Percentiles rank a stretch among this genome's conserved stretches.
phyloP scores from a whole-genome alignment of 2,329 filamentous ascomycete genomes.

The Juglanconis sp. region DNA sequence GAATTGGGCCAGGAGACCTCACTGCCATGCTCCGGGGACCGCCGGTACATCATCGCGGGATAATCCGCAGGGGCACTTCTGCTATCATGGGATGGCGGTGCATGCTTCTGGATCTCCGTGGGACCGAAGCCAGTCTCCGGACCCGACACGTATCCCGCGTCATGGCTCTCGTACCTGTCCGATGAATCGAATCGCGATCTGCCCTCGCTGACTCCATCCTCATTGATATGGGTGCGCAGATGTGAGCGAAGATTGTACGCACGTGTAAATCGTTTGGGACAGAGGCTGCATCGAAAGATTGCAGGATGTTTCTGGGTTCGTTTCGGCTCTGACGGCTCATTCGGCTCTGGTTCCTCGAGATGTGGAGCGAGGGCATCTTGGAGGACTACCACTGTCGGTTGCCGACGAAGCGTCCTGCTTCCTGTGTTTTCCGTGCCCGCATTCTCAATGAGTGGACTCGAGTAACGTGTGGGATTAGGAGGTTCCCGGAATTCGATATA shows the following conservation, averaged over 20 bases:
- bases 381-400: too few relatives aligned
- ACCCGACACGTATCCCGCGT: background rate
- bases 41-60: background rate
- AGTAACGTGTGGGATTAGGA: too few relatives aligned
- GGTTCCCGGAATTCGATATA: too few relatives aligned
- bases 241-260: conserved; percentile 68
- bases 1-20: background rate
- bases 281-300: conserved; percentile 90
- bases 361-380: too few relatives aligned
- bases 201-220: conserved; percentile 35
- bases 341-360: conserved; percentile 68
- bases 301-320: conserved; percentile 96
- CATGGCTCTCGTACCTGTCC: background rate
- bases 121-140: background rate
- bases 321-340: conserved; percentile 63
- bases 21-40: background rate
- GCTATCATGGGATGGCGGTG: background rate
- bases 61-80: background rate
- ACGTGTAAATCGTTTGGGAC: conserved; percentile 94
- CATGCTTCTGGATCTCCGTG: background rate
- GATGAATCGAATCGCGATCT: background rate
- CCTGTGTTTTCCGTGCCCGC: too few relatives aligned
- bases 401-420: too few relatives aligned
- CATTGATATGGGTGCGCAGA: conserved; percentile 91
- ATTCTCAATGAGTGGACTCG: too few relatives aligned